Conservation (phyloP, 2,329 filamentous ascomycete species). For the Didymella lethalis region DNA sequence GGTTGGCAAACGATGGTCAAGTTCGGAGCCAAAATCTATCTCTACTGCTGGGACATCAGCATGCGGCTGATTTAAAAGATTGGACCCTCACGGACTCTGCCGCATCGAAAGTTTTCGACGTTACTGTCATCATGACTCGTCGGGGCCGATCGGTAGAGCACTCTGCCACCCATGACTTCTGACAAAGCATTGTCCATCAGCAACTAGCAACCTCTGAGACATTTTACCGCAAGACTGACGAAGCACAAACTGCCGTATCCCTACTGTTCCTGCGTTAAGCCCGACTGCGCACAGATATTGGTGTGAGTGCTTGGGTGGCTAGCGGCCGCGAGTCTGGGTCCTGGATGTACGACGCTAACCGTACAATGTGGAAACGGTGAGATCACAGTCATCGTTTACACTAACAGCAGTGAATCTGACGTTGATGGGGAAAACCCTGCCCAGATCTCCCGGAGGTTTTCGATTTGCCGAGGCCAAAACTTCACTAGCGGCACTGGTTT, state of each 20-base stretch:
- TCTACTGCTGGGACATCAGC: not conserved
- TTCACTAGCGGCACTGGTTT: not conserved
- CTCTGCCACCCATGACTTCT: not conserved
- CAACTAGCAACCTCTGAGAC: not conserved
- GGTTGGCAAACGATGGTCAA: not conserved
- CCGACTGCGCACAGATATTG: not conserved
- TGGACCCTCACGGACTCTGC: not conserved
- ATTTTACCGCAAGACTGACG: not conserved
- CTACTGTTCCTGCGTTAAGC: slow-evolving; percentile 1
- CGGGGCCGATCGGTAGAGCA: not conserved
- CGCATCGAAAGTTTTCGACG: not conserved
- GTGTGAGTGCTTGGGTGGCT: not conserved
- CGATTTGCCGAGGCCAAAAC: not conserved
- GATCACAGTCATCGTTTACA: not conserved
- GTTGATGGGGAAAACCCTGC: not conserved
- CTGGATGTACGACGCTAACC: slow-evolving; percentile 5
- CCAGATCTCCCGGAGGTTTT: not conserved
- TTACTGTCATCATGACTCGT: slow-evolving; percentile 1
- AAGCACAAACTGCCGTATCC: not conserved
- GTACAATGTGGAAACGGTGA: slow-evolving; percentile 3
- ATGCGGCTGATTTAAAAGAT: not conserved
- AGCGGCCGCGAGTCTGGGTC: slow-evolving; percentile 4
- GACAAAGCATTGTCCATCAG: not conserved
- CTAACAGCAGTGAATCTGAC: not conserved
- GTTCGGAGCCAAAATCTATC: not conserved